Conservation (phyloP, 2,329 filamentous ascomycete genomes). For the Albophoma yamanashiensis region DNA sequence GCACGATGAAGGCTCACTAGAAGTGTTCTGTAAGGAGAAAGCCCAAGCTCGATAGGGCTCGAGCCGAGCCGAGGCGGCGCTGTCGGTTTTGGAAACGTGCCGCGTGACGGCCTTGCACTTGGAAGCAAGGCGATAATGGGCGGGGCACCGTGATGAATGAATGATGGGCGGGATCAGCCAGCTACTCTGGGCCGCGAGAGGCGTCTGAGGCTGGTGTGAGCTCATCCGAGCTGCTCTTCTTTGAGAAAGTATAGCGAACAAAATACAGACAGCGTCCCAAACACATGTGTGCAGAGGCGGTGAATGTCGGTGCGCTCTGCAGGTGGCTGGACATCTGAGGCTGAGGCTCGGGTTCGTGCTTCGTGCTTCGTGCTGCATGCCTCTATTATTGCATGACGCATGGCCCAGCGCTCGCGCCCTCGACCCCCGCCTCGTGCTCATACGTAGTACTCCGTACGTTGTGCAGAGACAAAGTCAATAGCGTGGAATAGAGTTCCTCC, state of each 20-base stretch:
- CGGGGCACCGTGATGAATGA: neutral
- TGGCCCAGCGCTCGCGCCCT: neutral
- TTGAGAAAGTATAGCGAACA: neutral
- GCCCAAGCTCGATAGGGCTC: neutral
- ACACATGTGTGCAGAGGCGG: neutral
- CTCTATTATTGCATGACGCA: neutral
- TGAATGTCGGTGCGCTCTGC: neutral
- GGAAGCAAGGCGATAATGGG: neutral
- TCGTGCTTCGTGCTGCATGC: no score
- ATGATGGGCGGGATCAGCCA: neutral
- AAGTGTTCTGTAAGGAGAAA: neutral
- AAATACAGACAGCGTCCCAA: neutral
- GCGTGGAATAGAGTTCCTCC: neutral
- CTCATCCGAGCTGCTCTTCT: neutral
- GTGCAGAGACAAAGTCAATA: neutral
- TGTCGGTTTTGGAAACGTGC: neutral
- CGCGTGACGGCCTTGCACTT: neutral
- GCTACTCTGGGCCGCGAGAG: neutral
- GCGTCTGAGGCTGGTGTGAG: neutral
- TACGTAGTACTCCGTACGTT: no score
- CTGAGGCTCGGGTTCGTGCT: neutral
- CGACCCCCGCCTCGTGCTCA: neutral
- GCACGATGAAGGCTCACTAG: constrained; percentile 30
- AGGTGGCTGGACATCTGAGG: neutral
- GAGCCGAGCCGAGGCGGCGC: neutral